A percentile compares a stretch with the other conserved stretches of the same genome.
Conservation (phyloP, 164 flowering plant genomes). For the Chimonanthus praecox region DNA sequence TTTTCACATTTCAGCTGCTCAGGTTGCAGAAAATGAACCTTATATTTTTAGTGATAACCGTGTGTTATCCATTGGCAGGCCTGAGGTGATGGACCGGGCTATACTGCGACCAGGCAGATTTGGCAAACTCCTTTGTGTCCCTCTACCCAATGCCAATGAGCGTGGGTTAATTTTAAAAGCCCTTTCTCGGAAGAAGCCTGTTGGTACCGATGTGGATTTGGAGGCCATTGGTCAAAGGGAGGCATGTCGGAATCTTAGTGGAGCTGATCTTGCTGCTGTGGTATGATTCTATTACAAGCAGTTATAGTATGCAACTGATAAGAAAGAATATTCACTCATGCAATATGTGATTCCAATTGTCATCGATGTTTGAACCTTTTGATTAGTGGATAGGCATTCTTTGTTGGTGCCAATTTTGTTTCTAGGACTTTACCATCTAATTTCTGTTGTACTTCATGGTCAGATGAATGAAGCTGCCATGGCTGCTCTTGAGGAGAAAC, state of each 20-base stretch:
- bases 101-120: constrained; percentile 83
- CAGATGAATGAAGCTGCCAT: constrained; percentile 80
- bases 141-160: constrained; percentile 66
- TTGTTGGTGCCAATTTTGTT: neutral
- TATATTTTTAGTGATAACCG: neutral
- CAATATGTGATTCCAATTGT: neutral
- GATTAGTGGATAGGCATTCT: neutral
- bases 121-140: constrained; percentile 75
- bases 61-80: constrained; percentile 37
- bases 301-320: too few species aligned
- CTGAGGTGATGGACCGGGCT: constrained; percentile 78
- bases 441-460: neutral
- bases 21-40: neutral
- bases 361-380: neutral
- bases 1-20: too few species aligned
- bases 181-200: constrained; percentile 55
- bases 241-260: constrained; percentile 72
- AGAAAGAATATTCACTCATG: too few species aligned
- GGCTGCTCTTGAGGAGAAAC: constrained; percentile 59
- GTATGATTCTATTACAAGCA: constrained; percentile 27
- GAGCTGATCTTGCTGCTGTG: constrained; percentile 86
- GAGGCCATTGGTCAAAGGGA: constrained; percentile 44
- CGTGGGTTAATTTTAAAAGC: constrained; percentile 71
- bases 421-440: neutral
- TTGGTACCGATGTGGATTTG: constrained; percentile 65